Evolutionary conservation across 2,329 filamentous ascomycete species (phyloP).

Genomic region (Rhynchosporium secalis): DNA sequence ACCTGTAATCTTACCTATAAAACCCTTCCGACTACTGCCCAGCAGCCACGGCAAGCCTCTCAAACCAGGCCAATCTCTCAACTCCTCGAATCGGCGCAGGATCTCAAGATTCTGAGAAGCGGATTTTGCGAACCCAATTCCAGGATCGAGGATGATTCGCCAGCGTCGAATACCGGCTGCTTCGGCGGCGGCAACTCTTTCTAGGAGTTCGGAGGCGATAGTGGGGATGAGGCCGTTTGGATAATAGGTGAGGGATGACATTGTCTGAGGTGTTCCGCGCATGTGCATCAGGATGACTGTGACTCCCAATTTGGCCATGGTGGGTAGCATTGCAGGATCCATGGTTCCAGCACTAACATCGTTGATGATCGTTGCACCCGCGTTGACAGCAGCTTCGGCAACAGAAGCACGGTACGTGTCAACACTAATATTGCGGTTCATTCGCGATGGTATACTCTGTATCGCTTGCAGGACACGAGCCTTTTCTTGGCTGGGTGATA

Average conservation of each 20-base stretch:
- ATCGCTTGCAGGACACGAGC: conserved; percentile 79
- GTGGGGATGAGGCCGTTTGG: conserved; percentile 54
- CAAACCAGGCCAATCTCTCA: conserved; percentile 65
- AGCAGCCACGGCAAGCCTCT: conserved; percentile 81
- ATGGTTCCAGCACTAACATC: conserved; percentile 84
- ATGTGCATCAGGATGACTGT: conserved; percentile 78
- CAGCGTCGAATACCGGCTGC: conserved; percentile 82
- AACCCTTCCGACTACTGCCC: conserved; percentile 84
- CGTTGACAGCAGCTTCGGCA: conserved; percentile 71
- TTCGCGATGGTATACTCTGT: conserved; percentile 33
- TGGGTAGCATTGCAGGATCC: conserved; percentile 79
- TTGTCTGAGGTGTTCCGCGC: conserved; percentile 67
- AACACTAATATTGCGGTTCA: conserved; percentile 58
- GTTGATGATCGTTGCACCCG: conserved; percentile 91
- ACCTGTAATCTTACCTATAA: conserved; percentile 81
- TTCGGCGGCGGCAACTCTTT: conserved; percentile 71
- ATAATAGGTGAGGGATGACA: conserved; percentile 59
- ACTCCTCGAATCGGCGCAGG: conserved; percentile 63
- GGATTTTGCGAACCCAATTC: conserved; percentile 90
- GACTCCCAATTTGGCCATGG: conserved; percentile 73
- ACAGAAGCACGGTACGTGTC: conserved; percentile 91
- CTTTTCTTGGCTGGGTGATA: conserved; percentile 73
- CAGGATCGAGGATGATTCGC: conserved; percentile 93
- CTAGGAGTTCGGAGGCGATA: conserved; percentile 56
- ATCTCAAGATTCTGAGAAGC: conserved; percentile 79